These are phyloP conservation scores for Phanerodontia chrysosporium DNA, from an alignment of 768 basidiomycete genomes.

Conservation along the genomic window DNA sequence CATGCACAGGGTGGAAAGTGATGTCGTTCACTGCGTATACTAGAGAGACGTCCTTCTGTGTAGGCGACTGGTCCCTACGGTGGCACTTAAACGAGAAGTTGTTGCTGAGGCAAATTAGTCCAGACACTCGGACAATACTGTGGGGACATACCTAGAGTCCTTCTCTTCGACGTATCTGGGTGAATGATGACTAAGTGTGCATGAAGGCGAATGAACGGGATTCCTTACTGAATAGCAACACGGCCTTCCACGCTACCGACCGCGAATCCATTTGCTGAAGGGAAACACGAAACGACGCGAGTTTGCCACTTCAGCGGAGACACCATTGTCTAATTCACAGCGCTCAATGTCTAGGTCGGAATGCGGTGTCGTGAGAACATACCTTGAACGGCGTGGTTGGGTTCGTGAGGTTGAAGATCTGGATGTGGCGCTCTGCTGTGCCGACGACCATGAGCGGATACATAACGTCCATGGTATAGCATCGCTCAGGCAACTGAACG, in stretches of 20 bases:
- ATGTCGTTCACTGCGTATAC: conserved; percentile 58
- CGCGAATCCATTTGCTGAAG: conserved; percentile 73
- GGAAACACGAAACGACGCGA: conserved; percentile 80
- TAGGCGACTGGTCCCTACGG: conserved; percentile 31
- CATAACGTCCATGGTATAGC: conserved; percentile 81
- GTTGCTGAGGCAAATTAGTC: conserved; percentile 21
- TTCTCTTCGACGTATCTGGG: conserved; percentile 83
- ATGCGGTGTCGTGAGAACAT: background rate
- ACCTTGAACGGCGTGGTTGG: conserved; percentile 80
- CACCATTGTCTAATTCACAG: conserved; percentile 51
- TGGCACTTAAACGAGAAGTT: conserved; percentile 62
- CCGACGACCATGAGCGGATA: conserved; percentile 87
- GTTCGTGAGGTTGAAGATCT: conserved; percentile 83
- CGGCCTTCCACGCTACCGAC: conserved; percentile 87
- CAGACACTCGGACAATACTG: background rate
- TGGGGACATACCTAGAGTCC: conserved; percentile 48
- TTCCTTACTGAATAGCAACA: conserved; percentile 89
- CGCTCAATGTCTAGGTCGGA: too few species aligned
- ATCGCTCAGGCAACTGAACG: conserved; percentile 83
- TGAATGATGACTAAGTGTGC: background rate
- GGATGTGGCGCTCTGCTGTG: conserved; percentile 89
- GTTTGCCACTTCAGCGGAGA: conserved; percentile 96
- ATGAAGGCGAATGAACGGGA: background rate
- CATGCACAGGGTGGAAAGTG: conserved; percentile 49
- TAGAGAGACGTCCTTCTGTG: conserved; percentile 36